Conservation (phyloP, 202 grass and related monocot species). For the Elaeis oleifera region DNA sequence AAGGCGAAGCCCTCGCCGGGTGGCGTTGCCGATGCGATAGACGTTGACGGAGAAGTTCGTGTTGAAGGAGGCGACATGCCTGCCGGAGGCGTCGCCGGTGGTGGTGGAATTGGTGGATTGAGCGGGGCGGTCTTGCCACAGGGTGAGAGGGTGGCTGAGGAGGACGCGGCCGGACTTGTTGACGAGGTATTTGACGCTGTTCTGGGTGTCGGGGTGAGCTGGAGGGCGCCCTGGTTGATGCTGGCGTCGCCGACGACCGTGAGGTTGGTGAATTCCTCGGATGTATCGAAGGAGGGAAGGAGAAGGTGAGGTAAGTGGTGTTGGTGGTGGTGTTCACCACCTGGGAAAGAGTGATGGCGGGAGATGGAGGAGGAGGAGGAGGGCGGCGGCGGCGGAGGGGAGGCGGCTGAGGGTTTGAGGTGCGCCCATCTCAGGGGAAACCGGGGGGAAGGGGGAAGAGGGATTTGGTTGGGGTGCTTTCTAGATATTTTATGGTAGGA, state of each 20-base stretch:
- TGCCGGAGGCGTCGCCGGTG: neutral
- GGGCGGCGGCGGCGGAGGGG: neutral
- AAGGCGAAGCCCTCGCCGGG: conserved; percentile 48
- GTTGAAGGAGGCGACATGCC: conserved; percentile 44
- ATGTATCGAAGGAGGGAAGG: neutral
- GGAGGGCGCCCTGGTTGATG: conserved; percentile 38
- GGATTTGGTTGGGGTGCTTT: too few species aligned
- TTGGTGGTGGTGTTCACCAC: neutral
- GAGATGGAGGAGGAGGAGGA: neutral
- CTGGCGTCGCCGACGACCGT: conserved; percentile 1
- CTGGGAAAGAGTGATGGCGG: neutral
- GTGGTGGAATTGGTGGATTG: too few species aligned
- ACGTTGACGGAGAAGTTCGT: conserved; percentile 53
- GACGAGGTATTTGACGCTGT: neutral
- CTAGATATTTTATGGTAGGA: too few species aligned
- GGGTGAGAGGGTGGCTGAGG: conserved; percentile 17
- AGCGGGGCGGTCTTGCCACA: conserved; percentile 20
- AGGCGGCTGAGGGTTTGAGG: neutral
- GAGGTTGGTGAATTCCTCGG: neutral
- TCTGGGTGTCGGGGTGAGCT: conserved; percentile 38
- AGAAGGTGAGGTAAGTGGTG: neutral
- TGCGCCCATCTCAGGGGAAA: too few species aligned
- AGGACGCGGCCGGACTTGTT: conserved; percentile 45
- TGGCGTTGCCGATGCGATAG: neutral
- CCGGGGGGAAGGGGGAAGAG: too few species aligned